Evolutionary conservation across 208 protist species (phyloP), one percentile per base, ranked within the genome.

Genomic region (Vickermania ingenoplastis): DNA sequence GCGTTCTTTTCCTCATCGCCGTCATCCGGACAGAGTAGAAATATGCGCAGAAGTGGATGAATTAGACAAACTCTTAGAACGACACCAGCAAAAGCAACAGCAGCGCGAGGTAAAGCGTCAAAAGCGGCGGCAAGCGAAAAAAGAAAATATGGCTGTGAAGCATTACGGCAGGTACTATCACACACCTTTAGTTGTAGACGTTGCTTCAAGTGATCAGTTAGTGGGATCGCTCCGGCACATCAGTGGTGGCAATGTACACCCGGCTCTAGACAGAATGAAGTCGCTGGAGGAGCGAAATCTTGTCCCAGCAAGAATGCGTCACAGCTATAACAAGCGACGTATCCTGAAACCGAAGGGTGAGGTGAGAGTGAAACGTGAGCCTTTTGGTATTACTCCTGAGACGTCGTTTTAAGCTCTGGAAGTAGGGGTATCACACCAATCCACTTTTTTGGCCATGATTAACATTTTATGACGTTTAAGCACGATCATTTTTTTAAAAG

Each of bases 221-320:
- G 84, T 92, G 1, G 88, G 84, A 25, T 88, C 88, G 2, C 76
- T 94, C 30, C 79, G 88, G 11, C 84, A 94, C 22, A 49, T 94
- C 28, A 79, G 71, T 50, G 83, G 79, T 28, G 73, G 84, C 49
- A 77, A 65, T 60, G 71, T 94, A 17, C 83, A 94, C 63, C 82
- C 84, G 0, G 75, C 67, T 2, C 55, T 87, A 53, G 88, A 94
- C 11, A 79, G 88, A 41, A 91, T 94, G 80, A 94, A 94, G 67
- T 94, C 88, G 7, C 62, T 94, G 13, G 88, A 94, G 75, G 88
- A 94, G 71, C 84, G 88, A 62, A 94, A 94, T 65, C 69, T 94
- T 29, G 71, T 94, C 30, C 88, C 84, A 0, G 84, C 88, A 0
- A 81, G 88, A 54, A 90, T 91, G 88, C 79, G 78, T 26, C 88